These are phyloP conservation scores for Quercus robur DNA, from an alignment of 306 rosid species.

Conservation along the genomic window DNA sequence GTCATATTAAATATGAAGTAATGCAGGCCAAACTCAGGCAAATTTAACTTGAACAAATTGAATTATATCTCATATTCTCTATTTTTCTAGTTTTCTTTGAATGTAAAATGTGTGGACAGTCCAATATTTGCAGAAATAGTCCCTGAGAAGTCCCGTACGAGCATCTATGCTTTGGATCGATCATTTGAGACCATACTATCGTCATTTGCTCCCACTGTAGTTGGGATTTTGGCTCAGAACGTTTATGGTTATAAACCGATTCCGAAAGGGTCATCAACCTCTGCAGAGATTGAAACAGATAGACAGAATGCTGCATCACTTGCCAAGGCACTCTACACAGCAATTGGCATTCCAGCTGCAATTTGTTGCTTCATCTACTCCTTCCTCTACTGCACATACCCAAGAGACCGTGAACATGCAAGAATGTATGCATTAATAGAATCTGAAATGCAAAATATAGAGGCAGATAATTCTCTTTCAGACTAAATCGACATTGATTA, in stretches of 20 bases:
- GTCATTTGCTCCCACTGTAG: conserved; percentile 77
- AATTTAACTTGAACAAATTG: background rate
- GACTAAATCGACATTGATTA: background rate
- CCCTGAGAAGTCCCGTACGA: conserved; percentile 73
- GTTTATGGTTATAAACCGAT: conserved; percentile 64
- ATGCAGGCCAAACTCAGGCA: background rate
- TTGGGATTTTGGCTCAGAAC: conserved; percentile 67
- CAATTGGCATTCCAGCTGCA: conserved; percentile 64
- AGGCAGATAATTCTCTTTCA: conserved; percentile 11
- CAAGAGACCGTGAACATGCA: conserved; percentile 79
- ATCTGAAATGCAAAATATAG: conserved; percentile 64
- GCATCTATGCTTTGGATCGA: conserved; percentile 72
- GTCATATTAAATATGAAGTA: too few relatives aligned
- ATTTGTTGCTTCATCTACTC: conserved; percentile 63
- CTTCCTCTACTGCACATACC: conserved; percentile 75
- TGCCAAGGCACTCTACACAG: conserved; percentile 70
- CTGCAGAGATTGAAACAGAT: conserved; percentile 50
- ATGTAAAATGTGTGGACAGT: conserved; percentile 39
- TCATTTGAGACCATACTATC: conserved; percentile 61
- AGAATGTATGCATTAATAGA: conserved; percentile 54
- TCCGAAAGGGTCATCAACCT: conserved; percentile 49
- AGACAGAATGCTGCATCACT: conserved; percentile 78
- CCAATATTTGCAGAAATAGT: conserved; percentile 98
- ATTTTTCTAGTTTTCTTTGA: background rate
- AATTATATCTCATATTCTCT: background rate